Conservation (phyloP, 305 asterid species). For the Fraxinus ornus region DNA sequence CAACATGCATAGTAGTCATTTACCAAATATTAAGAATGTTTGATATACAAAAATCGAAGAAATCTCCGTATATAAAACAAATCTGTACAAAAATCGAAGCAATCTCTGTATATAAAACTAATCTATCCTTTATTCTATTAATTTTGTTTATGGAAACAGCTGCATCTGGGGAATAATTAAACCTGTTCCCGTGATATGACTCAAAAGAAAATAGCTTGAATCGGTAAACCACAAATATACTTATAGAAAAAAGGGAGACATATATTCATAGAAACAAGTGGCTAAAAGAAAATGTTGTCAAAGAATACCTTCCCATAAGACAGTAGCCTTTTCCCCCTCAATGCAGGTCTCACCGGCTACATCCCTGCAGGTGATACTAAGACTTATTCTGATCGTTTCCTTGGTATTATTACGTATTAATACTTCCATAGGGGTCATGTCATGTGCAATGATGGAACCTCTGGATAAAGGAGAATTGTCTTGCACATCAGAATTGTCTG, state of each 20-base stretch:
- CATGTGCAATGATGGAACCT: conserved; percentile 65
- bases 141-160: background rate
- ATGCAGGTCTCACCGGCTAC: conserved; percentile 96
- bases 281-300: conserved; percentile 7
- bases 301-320: conserved; percentile 85
- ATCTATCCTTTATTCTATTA: background rate
- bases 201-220: background rate
- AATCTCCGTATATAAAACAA: background rate
- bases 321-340: conserved; percentile 81
- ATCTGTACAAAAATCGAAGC: background rate
- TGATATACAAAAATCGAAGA: background rate
- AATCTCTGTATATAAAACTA: background rate
- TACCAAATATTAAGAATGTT: background rate
- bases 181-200: background rate
- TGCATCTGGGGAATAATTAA: background rate
- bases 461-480: conserved; percentile 25
- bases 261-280: background rate
- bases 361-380: conserved; percentile 81
- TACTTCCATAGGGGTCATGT: conserved; percentile 83
- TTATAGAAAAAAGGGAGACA: background rate
- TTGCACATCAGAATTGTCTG: conserved; percentile 32
- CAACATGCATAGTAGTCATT: background rate
- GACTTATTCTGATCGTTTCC: conserved; percentile 64
- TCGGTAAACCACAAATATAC: background rate
- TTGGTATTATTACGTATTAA: conserved; percentile 91